Conservation (phyloP, 2,329 filamentous ascomycete genomes). For the Ophiocordyceps robertsii region DNA sequence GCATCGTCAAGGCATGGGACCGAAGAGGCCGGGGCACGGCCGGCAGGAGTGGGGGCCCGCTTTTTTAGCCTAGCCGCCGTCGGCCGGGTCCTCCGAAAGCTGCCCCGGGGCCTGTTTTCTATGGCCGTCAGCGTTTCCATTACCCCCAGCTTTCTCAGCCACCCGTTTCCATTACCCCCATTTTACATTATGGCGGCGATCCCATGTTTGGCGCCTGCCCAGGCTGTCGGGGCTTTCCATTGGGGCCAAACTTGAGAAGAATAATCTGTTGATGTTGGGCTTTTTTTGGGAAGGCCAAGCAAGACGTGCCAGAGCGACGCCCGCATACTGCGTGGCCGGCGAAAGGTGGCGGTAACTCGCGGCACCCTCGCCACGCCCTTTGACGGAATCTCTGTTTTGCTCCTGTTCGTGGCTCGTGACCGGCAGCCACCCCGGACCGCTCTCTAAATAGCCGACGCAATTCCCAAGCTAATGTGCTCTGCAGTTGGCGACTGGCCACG, state of each 20-base stretch:
- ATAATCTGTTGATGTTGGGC: too few species aligned
- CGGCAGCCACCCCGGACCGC: too few species aligned
- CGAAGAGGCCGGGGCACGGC: not conserved
- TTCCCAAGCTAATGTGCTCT: too few species aligned
- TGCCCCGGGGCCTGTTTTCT: not conserved
- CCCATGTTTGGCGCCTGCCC: too few species aligned
- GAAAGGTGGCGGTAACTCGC: not conserved
- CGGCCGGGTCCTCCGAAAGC: constrained; percentile 1
- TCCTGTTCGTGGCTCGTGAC: too few species aligned
- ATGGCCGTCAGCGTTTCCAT: constrained; percentile 14
- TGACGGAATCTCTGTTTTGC: too few species aligned
- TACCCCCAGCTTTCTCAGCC: constrained; percentile 20
- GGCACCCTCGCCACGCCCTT: not conserved
- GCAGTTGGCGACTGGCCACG: too few species aligned
- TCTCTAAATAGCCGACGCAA: too few species aligned
- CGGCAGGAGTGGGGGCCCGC: not conserved
- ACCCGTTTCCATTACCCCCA: constrained; percentile 21
- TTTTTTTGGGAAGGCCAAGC: too few species aligned
- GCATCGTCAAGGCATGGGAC: not conserved
- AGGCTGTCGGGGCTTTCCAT: too few species aligned
- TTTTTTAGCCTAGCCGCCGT: not conserved
- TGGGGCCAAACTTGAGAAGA: too few species aligned
- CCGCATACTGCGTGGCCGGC: constrained; percentile 8
- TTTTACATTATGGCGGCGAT: constrained; percentile 19
- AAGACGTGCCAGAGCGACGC: constrained; percentile 4